phyloP scores from a whole-genome alignment of 2,329 filamentous ascomycete genomes.

The Colletotrichum simmondsii region DNA sequence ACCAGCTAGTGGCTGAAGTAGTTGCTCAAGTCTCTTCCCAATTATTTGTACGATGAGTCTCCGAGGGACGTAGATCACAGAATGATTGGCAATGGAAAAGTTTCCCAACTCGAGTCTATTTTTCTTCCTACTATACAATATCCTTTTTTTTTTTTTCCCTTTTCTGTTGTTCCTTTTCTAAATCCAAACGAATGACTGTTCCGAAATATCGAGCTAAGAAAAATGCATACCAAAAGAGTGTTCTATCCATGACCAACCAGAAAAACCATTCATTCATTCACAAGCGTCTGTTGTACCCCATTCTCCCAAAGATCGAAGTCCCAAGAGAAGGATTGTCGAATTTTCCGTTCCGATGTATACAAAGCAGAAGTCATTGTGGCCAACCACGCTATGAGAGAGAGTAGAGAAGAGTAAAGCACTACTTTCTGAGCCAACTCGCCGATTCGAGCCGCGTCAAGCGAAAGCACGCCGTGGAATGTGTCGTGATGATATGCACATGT shows the following conservation, averaged over 20 bases:
- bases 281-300: background rate
- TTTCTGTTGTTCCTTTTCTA: background rate
- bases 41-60: no score
- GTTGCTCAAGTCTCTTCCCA: background rate
- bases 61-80: background rate
- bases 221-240: background rate
- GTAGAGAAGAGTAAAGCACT: no score
- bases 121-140: background rate
- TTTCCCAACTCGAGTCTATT: background rate
- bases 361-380: background rate
- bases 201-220: background rate
- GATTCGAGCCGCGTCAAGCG: background rate
- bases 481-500: background rate
- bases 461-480: background rate
- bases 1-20: background rate
- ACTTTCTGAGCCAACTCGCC: background rate
- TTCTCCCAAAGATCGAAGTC: background rate
- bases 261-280: conserved; percentile 9
- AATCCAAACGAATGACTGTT: background rate
- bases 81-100: background rate
- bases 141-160: conserved; percentile 2
- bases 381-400: background rate
- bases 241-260: conserved; percentile 3
- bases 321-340: background rate
- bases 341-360: background rate